Percentiles rank a stretch among this genome's conserved stretches.
These are phyloP conservation scores for Tritrichomonas musculus DNA, from an alignment of 208 protist genomes.

Conservation along the genomic window DNA sequence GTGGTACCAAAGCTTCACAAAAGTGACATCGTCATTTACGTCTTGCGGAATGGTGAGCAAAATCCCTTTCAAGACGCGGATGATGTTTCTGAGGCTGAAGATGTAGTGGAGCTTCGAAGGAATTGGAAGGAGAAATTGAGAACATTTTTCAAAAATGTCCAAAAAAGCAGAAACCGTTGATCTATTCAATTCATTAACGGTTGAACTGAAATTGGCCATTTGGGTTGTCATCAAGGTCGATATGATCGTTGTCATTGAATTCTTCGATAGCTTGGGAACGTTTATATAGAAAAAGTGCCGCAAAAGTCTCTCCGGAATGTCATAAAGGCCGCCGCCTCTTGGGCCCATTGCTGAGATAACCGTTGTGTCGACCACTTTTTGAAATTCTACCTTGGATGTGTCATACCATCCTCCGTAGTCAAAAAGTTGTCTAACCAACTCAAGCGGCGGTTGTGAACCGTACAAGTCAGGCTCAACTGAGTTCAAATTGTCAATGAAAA, in stretches of 20 bases:
- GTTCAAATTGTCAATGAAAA: slow-evolving; percentile 96
- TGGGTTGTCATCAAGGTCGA: slow-evolving; percentile 46
- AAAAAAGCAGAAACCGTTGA: slow-evolving; percentile 47
- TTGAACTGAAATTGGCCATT: slow-evolving; percentile 47
- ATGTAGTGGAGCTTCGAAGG: slow-evolving; percentile 92
- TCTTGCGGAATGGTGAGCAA: slow-evolving; percentile 33
- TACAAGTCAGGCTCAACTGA: slow-evolving; percentile 87
- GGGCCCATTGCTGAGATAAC: slow-evolving; percentile 82
- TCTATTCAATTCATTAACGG: slow-evolving; percentile 57
- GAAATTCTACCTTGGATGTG: slow-evolving; percentile 80
- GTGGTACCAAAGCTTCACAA: slow-evolving; percentile 75
- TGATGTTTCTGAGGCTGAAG: slow-evolving; percentile 91
- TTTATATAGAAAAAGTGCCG: slow-evolving; percentile 84
- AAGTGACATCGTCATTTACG: slow-evolving; percentile 49
- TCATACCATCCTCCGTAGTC: slow-evolving; percentile 90
- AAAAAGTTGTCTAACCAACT: slow-evolving; percentile 89
- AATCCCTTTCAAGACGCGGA: slow-evolving; percentile 65
- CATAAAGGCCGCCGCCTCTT: slow-evolving; percentile 82
- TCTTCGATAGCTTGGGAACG: background rate
- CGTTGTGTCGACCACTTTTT: slow-evolving; percentile 76
- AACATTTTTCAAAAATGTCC: slow-evolving; percentile 46
- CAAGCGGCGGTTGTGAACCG: slow-evolving; percentile 86
- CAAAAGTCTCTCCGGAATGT: slow-evolving; percentile 84
- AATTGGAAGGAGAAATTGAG: slow-evolving; percentile 71
- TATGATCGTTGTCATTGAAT: slow-evolving; percentile 55